Evolutionary conservation across 768 basidiomycete species (phyloP), one percentile per base, ranked within the genome.

Genomic region (Tylopilus cervinicoccineus): DNA sequence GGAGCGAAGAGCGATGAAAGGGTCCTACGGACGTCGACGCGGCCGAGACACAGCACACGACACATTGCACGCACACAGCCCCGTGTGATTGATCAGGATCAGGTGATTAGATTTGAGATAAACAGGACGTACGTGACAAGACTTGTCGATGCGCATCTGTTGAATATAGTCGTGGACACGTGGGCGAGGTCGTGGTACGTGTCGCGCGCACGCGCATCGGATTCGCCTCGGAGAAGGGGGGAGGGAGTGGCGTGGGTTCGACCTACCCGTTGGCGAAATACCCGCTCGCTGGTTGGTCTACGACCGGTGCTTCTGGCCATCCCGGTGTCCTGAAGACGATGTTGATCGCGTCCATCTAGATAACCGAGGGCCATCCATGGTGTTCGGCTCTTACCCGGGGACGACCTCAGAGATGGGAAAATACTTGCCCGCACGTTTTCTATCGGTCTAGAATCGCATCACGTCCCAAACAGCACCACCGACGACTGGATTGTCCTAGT

Each of bases 401-500:
- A n/a, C n/a, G n/a, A n/a, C n/a, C n/a, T n/a, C n/a, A n/a, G n/a
- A n/a, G n/a, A n/a, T n/a, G n/a, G n/a, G 32, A 11, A 41, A 33
- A 29, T 53, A 67, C 80, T 47, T 56, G 88, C 81, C 19, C 85
- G 70, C 85, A 51, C 82, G 81, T 1, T 88, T 86, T 41, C 80
- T 70, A 45, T 80, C 74, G n/a, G 87, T 71, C 86, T 86, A 88
- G 59, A 85, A 88, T 36, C 67, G 65, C 84, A 88, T 84, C 38
- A 81, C 59, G 28, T 83, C 79, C 66, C 73, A 83, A 1, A 86
- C 73, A 8, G 81, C 77, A 47, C 75, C 69, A 7, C 81, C 71
- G 2, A 84, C 78, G 7, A 75, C 73, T 0, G 76, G 73, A 53
- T 86, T 84, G 43, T 86, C 83, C 85, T 84, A 88, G 60, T 90